Evolutionary conservation across 176 grass and related monocot species (phyloP), one percentile per base, ranked within the genome.

Genomic region (Typha latifolia): DNA sequence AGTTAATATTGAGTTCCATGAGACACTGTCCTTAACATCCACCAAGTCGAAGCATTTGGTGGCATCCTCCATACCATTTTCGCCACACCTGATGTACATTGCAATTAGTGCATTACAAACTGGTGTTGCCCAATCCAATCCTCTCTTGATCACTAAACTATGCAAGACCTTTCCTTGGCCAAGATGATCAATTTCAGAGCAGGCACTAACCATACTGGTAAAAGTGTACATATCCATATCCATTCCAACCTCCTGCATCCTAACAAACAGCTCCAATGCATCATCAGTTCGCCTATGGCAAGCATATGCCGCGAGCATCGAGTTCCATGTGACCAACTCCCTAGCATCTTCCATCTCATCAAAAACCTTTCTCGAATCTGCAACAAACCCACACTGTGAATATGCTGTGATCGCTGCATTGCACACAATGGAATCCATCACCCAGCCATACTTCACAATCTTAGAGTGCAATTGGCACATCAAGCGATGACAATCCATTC

Each of bases 311-410:
- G 63, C 88, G 23, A 91, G 74, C 78, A 91, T 69, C 0, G 88
- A 70, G 37, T 91, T 91, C 88, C 88, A 91, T 61, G 88, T 84
- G 66, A 91, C 74, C 68, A 91, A 59, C 66, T 91, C 88, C 65
- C 72, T 91, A 5, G 0, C 19, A 50, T 57, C 31, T 9, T 27
- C 34, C 67, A 84, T 79, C 26, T 49, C 76, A 75, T 91, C 81
- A 63, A 91, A 87, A 14, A 91, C 47, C 27, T n/a, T 91, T 69
- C 48, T 84, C 18, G 78, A 79, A 4, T 77, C 72, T 12, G 9
- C 61, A 12, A 84, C 51, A 3, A 34, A 55, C 0, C 78, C 81
- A 64, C 88, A 87, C 13, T 81, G 73, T 0, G 81, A 84, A 27
- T 91, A 84, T 0, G 88, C 78, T 0, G 81, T 79, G 53, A 84